Evolutionary conservation across 495 filamentous ascomycete genomes (phyloP), one percentile per base, ranked within the genome.

Genomic region (Massariosphaeria phaeospora): DNA sequence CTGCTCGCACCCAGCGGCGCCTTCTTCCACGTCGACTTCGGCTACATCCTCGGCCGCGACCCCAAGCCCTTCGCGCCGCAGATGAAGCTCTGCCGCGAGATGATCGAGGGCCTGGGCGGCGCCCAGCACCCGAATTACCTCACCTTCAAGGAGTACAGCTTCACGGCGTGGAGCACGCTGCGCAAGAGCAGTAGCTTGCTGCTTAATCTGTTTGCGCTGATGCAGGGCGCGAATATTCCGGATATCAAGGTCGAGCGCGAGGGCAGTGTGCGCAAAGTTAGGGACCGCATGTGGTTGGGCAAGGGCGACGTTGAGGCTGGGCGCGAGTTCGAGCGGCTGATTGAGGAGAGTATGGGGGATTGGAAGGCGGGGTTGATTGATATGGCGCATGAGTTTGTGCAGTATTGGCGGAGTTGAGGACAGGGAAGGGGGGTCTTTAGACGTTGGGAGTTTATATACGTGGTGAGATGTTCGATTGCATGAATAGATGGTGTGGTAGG

Each of bases 21-120:
- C 66, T 99, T 99, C 73, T 97, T 99, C 79, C 93, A 99, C 69
- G 89, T 88, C 26, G 93, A 97, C 64, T 97, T 99, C 60, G 91
- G 94, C 29, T 99, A 91, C 72, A 97, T 99, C 56, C 84, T 99
- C 8, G 93, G 93, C 29, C 89, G 93, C 17, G 93, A 99, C 62
- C 93, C 93, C 1, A 99, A 99, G 62, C 93, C 93, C 2, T 96
- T 97, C 64, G 90, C 93, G 1, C 93, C 93, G 0, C 83, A 86
- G 55, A 95, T 99, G 84, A 99, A 99, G 64, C 80, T 99, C 18
- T 88, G 86, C 70, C 89, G 89, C 63, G 93, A 99, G 66, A 99
- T 99, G 93, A 86, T 96, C 12, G 93, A 97, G 62, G 91, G 90
- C 47, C 96, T 99, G 93, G 93, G 93, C 49, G 91, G 94, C 6